Evolutionary conservation across 2,329 filamentous ascomycete genomes (phyloP).

Genomic region (Aspergillus viridinutans): DNA sequence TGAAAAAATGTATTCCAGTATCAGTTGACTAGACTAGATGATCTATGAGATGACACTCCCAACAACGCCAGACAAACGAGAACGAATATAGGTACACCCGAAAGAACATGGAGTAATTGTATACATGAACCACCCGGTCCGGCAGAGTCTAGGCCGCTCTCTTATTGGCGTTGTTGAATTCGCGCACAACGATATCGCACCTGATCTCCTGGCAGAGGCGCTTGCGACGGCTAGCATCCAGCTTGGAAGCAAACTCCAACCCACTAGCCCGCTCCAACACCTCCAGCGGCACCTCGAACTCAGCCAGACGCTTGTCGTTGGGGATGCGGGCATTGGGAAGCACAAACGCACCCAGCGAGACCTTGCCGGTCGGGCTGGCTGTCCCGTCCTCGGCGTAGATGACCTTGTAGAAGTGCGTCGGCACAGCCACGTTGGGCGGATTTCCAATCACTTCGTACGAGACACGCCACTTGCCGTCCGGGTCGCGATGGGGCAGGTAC

Average conservation of each 20-base stretch:
- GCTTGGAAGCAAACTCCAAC: conserved; percentile 79
- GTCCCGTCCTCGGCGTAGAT: conserved; percentile 87
- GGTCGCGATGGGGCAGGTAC: conserved; percentile 82
- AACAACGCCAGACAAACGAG: not conserved
- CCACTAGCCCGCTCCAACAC: conserved; percentile 88
- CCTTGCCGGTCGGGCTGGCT: conserved; percentile 57
- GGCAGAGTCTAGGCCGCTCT: conserved; percentile 8
- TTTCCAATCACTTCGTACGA: conserved; percentile 92
- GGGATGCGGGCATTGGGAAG: conserved; percentile 85
- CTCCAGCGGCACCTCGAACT: conserved; percentile 95
- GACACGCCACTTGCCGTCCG: conserved; percentile 93
- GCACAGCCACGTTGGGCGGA: conserved; percentile 90
- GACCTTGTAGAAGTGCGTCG: conserved; percentile 99
- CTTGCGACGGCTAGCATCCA: conserved; percentile 69
- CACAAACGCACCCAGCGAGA: conserved; percentile 90
- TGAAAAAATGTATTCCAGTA: not conserved
- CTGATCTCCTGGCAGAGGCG: conserved; percentile 80
- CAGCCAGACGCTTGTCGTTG: conserved; percentile 78
- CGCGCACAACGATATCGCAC: conserved; percentile 77
- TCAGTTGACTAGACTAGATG: not conserved
- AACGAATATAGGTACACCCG: not conserved
- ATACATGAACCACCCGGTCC: not conserved
- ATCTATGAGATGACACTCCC: not conserved
- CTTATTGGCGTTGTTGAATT: conserved; percentile 63
- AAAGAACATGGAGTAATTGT: not conserved